Evolutionary conservation across 768 basidiomycete genomes (phyloP), one percentile per base, ranked within the genome.

Genomic region (Mycena vulgaris): DNA sequence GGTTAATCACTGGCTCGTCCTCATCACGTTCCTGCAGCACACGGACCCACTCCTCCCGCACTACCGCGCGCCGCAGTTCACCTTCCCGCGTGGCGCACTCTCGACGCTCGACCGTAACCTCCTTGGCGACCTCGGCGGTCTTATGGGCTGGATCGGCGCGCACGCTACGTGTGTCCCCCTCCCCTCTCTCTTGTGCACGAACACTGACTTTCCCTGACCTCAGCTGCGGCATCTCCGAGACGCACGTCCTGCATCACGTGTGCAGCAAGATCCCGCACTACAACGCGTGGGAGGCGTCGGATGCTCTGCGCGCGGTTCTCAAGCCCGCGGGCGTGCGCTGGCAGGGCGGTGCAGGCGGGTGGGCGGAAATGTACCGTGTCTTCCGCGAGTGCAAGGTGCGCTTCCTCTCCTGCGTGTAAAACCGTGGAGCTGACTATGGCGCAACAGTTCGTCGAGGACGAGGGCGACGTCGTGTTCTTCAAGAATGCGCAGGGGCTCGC

Each of bases 201-300:
- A n/a, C n/a, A n/a, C n/a, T n/a, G n/a, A n/a, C n/a, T n/a, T n/a
- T n/a, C n/a, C n/a, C n/a, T n/a, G n/a, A n/a, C n/a, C n/a, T 19
- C 45, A 67, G 66, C 10, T 67, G 57, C 80, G 68, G 96, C 73
- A 96, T 98, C 78, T 95, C 93, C 6, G 95, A 97, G 85, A 97
- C 96, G 47, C 96, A 97, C 80, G 93, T 97, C 67, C 82, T 90
- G 28, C 97, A 99, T 83, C 97, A 99, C 80, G 89, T 97, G 70
- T 90, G 88, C 70, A 95, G 93, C 89, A 97, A 97, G 85, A 98
- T 99, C 74, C 97, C 97, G 28, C 97, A 99, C 80, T 98, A 96
- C 80, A 84, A 95, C 71, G 93, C 95, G 83, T 97, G 96, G 96
- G 96, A 97, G 78, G 97, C 97, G 30, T 89, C 92, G 27, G 89